A percentile compares a stretch with the other conserved stretches of the same genome.
These are phyloP conservation scores for Zygotorulaspora chibaensis DNA, from an alignment of 805 yeast species.

Conservation along the genomic window DNA sequence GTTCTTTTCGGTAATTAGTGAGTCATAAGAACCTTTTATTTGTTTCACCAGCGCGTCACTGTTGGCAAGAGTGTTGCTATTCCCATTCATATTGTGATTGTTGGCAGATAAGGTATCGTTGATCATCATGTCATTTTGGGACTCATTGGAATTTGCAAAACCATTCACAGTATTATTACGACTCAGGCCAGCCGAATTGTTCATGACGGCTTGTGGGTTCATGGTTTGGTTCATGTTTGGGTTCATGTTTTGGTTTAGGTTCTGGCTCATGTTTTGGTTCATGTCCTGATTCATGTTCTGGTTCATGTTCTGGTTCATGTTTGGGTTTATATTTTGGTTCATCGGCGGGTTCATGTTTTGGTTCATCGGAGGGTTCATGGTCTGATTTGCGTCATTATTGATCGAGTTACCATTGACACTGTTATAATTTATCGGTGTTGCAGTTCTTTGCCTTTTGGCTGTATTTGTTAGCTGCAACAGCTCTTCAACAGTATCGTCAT, in stretches of 20 bases:
- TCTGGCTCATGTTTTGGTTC: neutral
- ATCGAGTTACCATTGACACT: slow-evolving; percentile 3
- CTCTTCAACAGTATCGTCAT: slow-evolving; percentile 31
- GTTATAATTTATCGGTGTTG: slow-evolving; percentile 12
- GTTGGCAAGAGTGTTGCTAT: slow-evolving; percentile 7
- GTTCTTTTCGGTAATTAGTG: slow-evolving; percentile 31
- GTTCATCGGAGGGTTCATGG: slow-evolving; percentile 5
- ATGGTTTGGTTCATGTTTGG: neutral
- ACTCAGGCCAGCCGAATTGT: neutral
- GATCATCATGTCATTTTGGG: slow-evolving; percentile 4
- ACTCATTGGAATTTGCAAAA: slow-evolving; percentile 4
- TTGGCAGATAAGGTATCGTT: slow-evolving; percentile 1
- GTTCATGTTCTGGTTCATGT: neutral
- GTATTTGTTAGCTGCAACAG: slow-evolving; percentile 28
- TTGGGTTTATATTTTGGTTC: slow-evolving; percentile 2
- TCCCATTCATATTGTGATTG: slow-evolving; percentile 6
- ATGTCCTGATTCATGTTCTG: neutral
- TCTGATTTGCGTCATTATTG: slow-evolving; percentile 1
- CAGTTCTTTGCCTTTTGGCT: slow-evolving; percentile 19
- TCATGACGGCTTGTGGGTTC: slow-evolving; percentile 1
- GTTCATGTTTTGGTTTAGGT: neutral
- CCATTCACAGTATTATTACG: slow-evolving; percentile 5
- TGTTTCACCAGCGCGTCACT: slow-evolving; percentile 20
- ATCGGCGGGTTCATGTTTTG: neutral
- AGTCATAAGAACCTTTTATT: slow-evolving; percentile 26